These are phyloP conservation scores for Marchantia paleacea DNA, from an alignment of 225 moss, liverwort and hornwort species.

Conservation along the genomic window DNA sequence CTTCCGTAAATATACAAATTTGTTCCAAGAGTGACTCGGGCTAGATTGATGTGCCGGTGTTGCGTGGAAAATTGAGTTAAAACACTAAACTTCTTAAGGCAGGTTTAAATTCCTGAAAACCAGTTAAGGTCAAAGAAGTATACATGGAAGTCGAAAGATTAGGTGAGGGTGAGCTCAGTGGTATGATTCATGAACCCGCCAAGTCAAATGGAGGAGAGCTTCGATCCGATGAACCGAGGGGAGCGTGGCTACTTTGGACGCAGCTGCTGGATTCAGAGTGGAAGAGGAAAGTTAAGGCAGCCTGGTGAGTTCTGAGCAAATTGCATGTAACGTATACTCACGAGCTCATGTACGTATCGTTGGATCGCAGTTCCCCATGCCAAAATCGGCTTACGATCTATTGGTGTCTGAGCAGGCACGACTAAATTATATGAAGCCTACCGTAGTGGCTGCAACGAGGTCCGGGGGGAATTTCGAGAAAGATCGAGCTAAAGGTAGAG, in stretches of 20 bases:
- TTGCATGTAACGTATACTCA: constrained; percentile 25
- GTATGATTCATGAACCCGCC: too few species aligned
- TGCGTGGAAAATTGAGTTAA: too few species aligned
- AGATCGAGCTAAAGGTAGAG: neutral
- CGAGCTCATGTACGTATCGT: constrained; percentile 19
- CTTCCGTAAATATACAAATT: too few species aligned
- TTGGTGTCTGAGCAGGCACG: neutral
- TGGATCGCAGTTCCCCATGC: constrained; percentile 5
- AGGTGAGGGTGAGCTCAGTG: too few species aligned
- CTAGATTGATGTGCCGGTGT: too few species aligned
- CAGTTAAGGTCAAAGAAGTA: too few species aligned
- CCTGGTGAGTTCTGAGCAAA: constrained; percentile 14
- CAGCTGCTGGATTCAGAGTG: neutral
- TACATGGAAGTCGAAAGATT: too few species aligned
- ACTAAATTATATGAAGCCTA: neutral
- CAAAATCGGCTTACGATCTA: constrained; percentile 15
- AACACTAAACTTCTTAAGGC: too few species aligned
- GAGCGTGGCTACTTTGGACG: neutral
- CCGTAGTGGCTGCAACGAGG: neutral
- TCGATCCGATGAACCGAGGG: too few species aligned
- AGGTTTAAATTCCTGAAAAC: too few species aligned
- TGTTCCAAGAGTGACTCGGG: too few species aligned
- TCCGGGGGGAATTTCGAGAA: neutral
- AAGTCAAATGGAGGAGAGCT: too few species aligned
- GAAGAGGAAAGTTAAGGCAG: constrained; percentile 3